Evolutionary conservation across 192 early-diverging fungal species (phyloP).

Genomic region (Entomortierella parvispora): DNA sequence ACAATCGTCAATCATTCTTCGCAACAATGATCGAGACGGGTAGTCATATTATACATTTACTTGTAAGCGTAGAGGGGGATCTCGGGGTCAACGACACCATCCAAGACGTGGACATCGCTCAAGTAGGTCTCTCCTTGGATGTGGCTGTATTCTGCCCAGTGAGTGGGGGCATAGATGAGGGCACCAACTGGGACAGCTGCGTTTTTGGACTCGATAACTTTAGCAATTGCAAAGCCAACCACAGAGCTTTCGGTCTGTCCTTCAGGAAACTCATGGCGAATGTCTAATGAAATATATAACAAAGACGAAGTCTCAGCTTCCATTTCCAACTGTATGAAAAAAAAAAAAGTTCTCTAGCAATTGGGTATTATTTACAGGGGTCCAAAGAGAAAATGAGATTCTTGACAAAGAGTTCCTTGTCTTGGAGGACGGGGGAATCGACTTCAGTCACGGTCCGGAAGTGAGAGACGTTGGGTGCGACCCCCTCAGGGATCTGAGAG

Average conservation of each 20-base stretch:
- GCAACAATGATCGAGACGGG: no score
- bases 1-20: no score
- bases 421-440: constrained; percentile 35
- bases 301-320: no score
- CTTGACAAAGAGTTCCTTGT: constrained; percentile 67
- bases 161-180: constrained; percentile 59
- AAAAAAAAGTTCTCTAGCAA: neutral
- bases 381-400: constrained; percentile 78
- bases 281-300: constrained; percentile 14
- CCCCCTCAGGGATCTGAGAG: constrained; percentile 10
- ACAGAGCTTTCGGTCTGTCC: constrained; percentile 56
- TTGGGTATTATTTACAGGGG: constrained; percentile 71
- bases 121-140: constrained; percentile 52
- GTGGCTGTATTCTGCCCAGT: constrained; percentile 56
- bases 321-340: neutral
- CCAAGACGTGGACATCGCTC: constrained; percentile 63
- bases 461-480: constrained; percentile 10
- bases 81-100: constrained; percentile 73
- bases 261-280: constrained; percentile 33
- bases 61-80: constrained; percentile 25
- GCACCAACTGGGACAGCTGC: constrained; percentile 68
- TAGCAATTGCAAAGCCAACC: constrained; percentile 65
- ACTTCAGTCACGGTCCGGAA: constrained; percentile 16
- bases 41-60: no score
- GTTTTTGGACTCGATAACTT: constrained; percentile 75